Conservation (phyloP, 768 basidiomycete genomes). For the Serendipita indica region DNA sequence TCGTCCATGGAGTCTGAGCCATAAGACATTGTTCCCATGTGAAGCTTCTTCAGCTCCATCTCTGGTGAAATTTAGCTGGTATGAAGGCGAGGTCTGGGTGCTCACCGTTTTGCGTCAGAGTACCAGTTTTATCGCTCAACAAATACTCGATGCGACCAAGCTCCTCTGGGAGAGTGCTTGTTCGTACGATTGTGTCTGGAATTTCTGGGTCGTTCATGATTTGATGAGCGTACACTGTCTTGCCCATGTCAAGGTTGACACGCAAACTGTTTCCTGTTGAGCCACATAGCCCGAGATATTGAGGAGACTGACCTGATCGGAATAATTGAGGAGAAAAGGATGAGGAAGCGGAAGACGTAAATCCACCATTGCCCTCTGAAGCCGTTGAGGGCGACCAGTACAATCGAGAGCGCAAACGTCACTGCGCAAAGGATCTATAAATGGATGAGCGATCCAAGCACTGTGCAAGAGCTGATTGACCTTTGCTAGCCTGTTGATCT, state of each 20-base stretch:
- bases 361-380: slow-evolving; percentile 94
- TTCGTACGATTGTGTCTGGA: slow-evolving; percentile 87
- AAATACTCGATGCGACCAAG: slow-evolving; percentile 91
- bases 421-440: slow-evolving; percentile 81
- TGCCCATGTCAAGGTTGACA: slow-evolving; percentile 99
- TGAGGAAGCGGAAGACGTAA: slow-evolving; percentile 91
- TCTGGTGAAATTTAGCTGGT: slow-evolving; percentile 33
- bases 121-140: slow-evolving; percentile 95
- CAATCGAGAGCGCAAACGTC: slow-evolving; percentile 80
- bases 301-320: slow-evolving; percentile 72
- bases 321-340: slow-evolving; percentile 97
- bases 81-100: background rate
- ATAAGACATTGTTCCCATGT: slow-evolving; percentile 98
- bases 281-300: background rate
- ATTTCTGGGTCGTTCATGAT: slow-evolving; percentile 92
- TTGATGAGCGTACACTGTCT: slow-evolving; percentile 91
- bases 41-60: slow-evolving; percentile 99
- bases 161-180: slow-evolving; percentile 95
- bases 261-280: slow-evolving; percentile 46
- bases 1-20: slow-evolving; percentile 99
- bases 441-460: background rate
- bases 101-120: slow-evolving; percentile 89
- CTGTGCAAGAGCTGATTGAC: slow-evolving; percentile 25
- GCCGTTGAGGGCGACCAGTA: slow-evolving; percentile 88
- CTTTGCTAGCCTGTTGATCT: slow-evolving; percentile 93